These are phyloP conservation scores for Neovahlkampfia damariscottae DNA, from an alignment of 78 protist genomes.

Conservation along the genomic window DNA sequence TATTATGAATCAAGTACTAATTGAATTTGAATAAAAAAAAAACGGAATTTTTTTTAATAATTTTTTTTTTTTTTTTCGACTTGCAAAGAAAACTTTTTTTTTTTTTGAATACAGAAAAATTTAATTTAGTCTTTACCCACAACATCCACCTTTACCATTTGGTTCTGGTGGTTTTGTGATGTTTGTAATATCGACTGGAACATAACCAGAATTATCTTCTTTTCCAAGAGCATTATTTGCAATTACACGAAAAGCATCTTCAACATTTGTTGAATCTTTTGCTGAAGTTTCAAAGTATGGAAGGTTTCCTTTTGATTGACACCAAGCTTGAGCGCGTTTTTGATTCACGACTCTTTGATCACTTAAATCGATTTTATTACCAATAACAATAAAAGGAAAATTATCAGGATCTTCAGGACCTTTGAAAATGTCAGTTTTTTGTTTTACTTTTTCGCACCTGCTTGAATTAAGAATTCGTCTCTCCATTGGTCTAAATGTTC, in stretches of 20 bases:
- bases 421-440: too few species aligned
- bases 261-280: conserved; percentile 94
- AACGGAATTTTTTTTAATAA: too few species aligned
- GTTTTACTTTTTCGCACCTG: not conserved
- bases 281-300: conserved; percentile 98
- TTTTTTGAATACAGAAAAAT: too few species aligned
- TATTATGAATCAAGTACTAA: too few species aligned
- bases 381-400: conserved; percentile 94
- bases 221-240: conserved; percentile 79
- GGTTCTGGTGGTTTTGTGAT: too few species aligned
- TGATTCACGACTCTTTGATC: conserved; percentile 65
- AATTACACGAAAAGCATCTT: conserved; percentile 90
- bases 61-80: too few species aligned
- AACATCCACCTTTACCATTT: too few species aligned
- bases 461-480: conserved; percentile 93
- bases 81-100: too few species aligned
- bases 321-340: conserved; percentile 89
- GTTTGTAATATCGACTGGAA: not conserved
- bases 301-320: conserved; percentile 74
- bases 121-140: too few species aligned
- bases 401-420: conserved; percentile 88
- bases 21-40: too few species aligned
- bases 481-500: conserved; percentile 92
- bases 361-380: conserved; percentile 95
- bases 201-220: conserved; percentile 3